A percentile compares a stretch with the other conserved stretches of the same genome.
Evolutionary conservation across 179 eudicot species (phyloP).

Genomic region (Pouteria campechiana): DNA sequence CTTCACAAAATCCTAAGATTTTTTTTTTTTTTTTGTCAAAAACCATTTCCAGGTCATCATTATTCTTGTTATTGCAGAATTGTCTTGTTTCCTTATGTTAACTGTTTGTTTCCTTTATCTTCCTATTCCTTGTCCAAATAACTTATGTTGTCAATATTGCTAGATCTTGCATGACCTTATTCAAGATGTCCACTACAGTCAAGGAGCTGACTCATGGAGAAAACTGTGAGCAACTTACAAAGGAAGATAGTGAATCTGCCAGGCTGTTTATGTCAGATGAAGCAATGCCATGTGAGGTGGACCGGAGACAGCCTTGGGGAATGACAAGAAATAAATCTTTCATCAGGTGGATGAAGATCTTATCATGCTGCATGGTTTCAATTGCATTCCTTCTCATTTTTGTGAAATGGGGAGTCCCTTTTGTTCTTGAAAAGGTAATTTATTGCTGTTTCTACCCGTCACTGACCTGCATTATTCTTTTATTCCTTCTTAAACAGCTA

Average conservation of each 20-base stretch:
- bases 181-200: conserved; percentile 40
- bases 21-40: too few relatives aligned
- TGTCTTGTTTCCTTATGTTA: too few relatives aligned
- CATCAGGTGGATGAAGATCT: conserved; percentile 67
- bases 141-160: too few relatives aligned
- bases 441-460: too few relatives aligned
- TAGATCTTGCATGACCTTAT: too few relatives aligned
- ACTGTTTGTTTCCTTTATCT: too few relatives aligned
- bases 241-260: conserved; percentile 55
- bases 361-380: conserved; percentile 23
- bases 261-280: conserved; percentile 48
- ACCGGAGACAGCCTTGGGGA: conserved; percentile 17
- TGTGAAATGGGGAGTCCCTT: conserved; percentile 80
- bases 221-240: conserved; percentile 19
- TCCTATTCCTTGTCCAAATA: too few relatives aligned
- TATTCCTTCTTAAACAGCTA: background rate
- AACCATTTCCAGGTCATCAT: too few relatives aligned
- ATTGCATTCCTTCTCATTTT: conserved; percentile 25
- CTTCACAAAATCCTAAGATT: too few relatives aligned
- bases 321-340: conserved; percentile 18
- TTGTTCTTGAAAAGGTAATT: conserved; percentile 83
- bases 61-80: too few relatives aligned
- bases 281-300: conserved; percentile 27
- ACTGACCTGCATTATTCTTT: background rate
- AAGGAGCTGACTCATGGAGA: conserved; percentile 20